Evolutionary conservation across 1,284 basidiomycete species (phyloP).

Genomic region (Cryptococcus depauperatus): DNA sequence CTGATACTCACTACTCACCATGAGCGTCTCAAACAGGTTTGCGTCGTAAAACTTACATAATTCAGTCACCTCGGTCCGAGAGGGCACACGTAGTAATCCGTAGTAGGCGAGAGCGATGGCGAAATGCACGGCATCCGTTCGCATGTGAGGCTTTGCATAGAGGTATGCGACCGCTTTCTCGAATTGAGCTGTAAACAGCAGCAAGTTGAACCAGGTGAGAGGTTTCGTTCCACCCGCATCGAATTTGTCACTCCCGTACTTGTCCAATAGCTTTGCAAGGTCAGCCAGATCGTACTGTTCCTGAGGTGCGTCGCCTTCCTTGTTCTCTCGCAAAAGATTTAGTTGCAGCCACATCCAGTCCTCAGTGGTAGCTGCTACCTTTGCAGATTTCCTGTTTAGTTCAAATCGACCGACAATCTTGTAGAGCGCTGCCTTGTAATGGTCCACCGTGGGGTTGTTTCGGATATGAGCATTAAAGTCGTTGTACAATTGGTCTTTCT

Average conservation of each 20-base stretch:
- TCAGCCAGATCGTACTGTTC: slow-evolving; percentile 64
- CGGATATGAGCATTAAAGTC: slow-evolving; percentile 90
- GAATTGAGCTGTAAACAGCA: slow-evolving; percentile 89
- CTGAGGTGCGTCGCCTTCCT: slow-evolving; percentile 57
- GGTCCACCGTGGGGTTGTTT: slow-evolving; percentile 70
- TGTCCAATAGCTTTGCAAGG: slow-evolving; percentile 69
- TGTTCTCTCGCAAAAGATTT: slow-evolving; percentile 56
- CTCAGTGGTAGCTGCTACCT: slow-evolving; percentile 85
- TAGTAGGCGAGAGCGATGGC: slow-evolving; percentile 90
- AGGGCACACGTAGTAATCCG: slow-evolving; percentile 77
- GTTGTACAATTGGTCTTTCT: slow-evolving; percentile 75
- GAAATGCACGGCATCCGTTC: slow-evolving; percentile 90
- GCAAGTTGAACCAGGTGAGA: slow-evolving; percentile 74
- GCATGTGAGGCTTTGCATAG: slow-evolving; percentile 78
- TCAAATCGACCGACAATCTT: slow-evolving; percentile 93
- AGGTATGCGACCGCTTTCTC: slow-evolving; percentile 85
- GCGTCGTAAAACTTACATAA: slow-evolving; percentile 54
- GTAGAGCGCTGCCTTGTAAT: slow-evolving; percentile 92
- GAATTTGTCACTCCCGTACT: slow-evolving; percentile 87
- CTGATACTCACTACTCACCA: slow-evolving; percentile 54
- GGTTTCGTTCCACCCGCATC: slow-evolving; percentile 63
- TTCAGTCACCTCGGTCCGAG: slow-evolving; percentile 71
- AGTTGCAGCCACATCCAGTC: slow-evolving; percentile 99
- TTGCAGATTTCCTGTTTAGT: slow-evolving; percentile 67
- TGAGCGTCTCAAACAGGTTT: neutral